Percentiles rank a stretch among this genome's conserved stretches.
These are phyloP conservation scores for Sporothrix phasma DNA, from an alignment of 2,329 filamentous ascomycete species.

Conservation along the genomic window DNA sequence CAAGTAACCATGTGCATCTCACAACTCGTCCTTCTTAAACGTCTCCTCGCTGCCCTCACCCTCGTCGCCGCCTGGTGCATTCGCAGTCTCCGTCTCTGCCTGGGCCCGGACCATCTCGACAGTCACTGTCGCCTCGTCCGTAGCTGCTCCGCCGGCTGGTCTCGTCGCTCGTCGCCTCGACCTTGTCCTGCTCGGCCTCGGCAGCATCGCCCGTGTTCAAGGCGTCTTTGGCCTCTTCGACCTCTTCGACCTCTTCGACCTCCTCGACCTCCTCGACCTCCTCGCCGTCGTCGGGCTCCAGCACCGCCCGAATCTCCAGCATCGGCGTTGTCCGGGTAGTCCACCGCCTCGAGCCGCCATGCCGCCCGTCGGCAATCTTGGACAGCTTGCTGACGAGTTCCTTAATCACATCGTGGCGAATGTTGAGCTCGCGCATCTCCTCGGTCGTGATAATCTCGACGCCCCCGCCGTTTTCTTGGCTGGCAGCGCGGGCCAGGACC, in stretches of 20 bases:
- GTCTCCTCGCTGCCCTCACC: constrained; percentile 38
- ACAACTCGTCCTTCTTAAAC: constrained; percentile 42
- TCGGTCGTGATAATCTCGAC: constrained; percentile 52
- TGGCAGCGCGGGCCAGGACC: constrained; percentile 36
- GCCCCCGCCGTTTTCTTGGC: constrained; percentile 50
- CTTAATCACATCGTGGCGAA: constrained; percentile 58
- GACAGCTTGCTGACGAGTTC: constrained; percentile 58
- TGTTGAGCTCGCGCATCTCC: constrained; percentile 57
- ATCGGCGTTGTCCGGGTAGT: constrained; percentile 49
- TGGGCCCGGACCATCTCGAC: not conserved
- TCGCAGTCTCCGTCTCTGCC: not conserved
- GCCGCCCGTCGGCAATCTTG: constrained; percentile 58
- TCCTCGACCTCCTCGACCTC: no score
- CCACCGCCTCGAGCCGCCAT: constrained; percentile 74
- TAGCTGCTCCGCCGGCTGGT: constrained; percentile 8
- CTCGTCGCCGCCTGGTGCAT: constrained; percentile 7
- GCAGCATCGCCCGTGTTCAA: constrained; percentile 21
- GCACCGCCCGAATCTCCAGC: constrained; percentile 59
- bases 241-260: constrained; percentile 13
- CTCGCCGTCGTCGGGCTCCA: constrained; percentile 40
- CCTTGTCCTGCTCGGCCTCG: not conserved
- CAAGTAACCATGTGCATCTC: constrained; percentile 14
- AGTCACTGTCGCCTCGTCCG: not conserved
- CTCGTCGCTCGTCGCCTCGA: not conserved
- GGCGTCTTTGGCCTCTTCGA: constrained; percentile 35